Evolutionary conservation across 2,329 filamentous ascomycete genomes (phyloP), one percentile per base, ranked within the genome.

Genomic region (Cryphonectria naterciae): DNA sequence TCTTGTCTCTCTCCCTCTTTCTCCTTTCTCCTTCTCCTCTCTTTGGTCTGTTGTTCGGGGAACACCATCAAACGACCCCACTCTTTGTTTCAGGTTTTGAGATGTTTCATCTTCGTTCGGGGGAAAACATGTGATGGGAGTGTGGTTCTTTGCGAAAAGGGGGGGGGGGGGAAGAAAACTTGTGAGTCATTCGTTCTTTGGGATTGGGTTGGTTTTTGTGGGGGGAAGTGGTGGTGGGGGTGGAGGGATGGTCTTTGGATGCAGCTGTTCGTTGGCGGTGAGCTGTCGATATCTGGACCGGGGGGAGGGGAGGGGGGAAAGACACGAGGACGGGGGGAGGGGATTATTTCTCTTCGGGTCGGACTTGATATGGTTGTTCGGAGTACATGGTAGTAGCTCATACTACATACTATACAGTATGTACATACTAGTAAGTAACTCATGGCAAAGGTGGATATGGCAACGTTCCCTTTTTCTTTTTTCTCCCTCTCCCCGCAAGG

Each of bases 361-460:
- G 43, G 46, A 49, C 46, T 7, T 49, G 46, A n/a, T 49, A 49
- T 49, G 22, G 22, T 6, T 22, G 46, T 46, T 17, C 17, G 15
- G 11, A 54, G 22, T 25, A 56, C n/a, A 25, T 54, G 25, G 11
- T 56, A 56, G 41, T 56, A 56, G 41, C 43, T 49, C 43, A 22
- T 46, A 19, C 43, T 46, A 46, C 6, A 7, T 28, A 28, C 10
- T 28, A 54, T 11, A 25, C 25, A 54, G n/a, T 54, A 54, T 35
- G 22, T 37, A 61, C 35, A 15, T 15, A 61, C 28, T 37, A n/a
- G 4, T 8, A 35, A 35, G 22, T n/a, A n/a, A 32, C 35, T 13
- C n/a, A n/a, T 7, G 56, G 35, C 15, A 43, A 70, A 70, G 67
- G 68, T 67, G 68, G 68, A 61, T 41, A 63, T 61, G 22, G 39